Conservation (phyloP, 1,139 yeast species). For the Debaryomycetaceae sp. region DNA sequence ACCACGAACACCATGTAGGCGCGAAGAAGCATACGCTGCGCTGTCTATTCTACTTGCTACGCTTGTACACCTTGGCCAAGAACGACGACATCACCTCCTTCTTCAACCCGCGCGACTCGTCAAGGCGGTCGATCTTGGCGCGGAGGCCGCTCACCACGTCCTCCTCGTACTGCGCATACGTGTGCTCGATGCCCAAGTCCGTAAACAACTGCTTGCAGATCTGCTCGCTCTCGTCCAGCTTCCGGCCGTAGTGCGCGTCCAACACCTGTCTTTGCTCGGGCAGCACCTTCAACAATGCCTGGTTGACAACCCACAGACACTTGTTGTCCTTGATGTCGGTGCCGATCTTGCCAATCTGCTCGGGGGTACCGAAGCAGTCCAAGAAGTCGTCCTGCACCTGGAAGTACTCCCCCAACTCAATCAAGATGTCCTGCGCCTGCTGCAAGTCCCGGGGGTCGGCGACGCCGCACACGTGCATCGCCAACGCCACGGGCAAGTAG, state of each 20-base stretch:
- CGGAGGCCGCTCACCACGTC: slow-evolving; percentile 60
- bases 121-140: slow-evolving; percentile 61
- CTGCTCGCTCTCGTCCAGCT: slow-evolving; percentile 66
- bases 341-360: slow-evolving; percentile 96
- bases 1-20: too few relatives aligned
- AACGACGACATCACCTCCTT: slow-evolving; percentile 78
- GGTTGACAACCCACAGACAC: slow-evolving; percentile 96
- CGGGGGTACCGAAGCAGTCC: slow-evolving; percentile 97
- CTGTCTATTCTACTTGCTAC: slow-evolving; percentile 35
- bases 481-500: slow-evolving; percentile 95
- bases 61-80: slow-evolving; percentile 87
- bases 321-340: slow-evolving; percentile 98
- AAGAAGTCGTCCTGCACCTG: slow-evolving; percentile 97
- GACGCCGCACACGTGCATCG: slow-evolving; percentile 90
- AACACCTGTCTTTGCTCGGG: slow-evolving; percentile 79
- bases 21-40: too few relatives aligned
- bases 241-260: slow-evolving; percentile 87
- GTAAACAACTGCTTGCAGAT: slow-evolving; percentile 70
- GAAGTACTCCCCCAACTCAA: slow-evolving; percentile 97
- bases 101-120: slow-evolving; percentile 91
- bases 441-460: slow-evolving; percentile 66
- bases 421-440: slow-evolving; percentile 83
- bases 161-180: slow-evolving; percentile 83
- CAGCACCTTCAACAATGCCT: slow-evolving; percentile 75
- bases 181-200: slow-evolving; percentile 66